Evolutionary conservation across 768 basidiomycete genomes (phyloP), one percentile per base, ranked within the genome.

Genomic region (Dioszegia aurantiaca): DNA sequence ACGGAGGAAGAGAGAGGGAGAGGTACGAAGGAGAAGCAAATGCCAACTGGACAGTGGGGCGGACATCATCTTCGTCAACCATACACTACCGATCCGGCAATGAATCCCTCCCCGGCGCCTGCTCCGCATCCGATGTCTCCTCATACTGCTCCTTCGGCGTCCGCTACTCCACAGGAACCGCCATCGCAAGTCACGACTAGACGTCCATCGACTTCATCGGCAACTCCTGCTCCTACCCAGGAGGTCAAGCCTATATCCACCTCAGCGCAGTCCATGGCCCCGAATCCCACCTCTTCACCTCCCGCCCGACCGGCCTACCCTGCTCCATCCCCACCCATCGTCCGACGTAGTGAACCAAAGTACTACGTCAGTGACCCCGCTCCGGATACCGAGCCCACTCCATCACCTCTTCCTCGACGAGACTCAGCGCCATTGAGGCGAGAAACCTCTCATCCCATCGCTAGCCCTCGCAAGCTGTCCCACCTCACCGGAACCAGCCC

Each of bases 91-190:
- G 65, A 70, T 47, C 39, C 55, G 8, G 67, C 67, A 4, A 42
- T 70, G 3, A 69, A 70, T 24, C 69, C 68, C 45, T 63, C 62
- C 26, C 70, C 71, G 24, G 69, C 68, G 3, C 53, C 59, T 27
- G 16, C 37, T 1, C 44, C 51, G 39, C 17, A n/a, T 17, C 46
- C 24, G 27, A 30, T 26, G 3, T 9, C 26, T 14, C 28, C 27
- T 28, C 24, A 17, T 33, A 14, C 23, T 33, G 2, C 31, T 31
- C 3, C 33, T 19, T 33, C 46, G 4, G 16, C 46, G 2, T 30
- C 26, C 27, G 26, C 27, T 23, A 31, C 24, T 37, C 55, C 17
- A 53, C 49, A 40, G 6, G 26, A 42, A 19, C 37, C 31, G 10
- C 37, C 33, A 40, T 54, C 47, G 4, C 52, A 36, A 17, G 23